Evolutionary conservation across 2,329 filamentous ascomycete genomes (phyloP).

Genomic region (Aspergillus transmontanensis): DNA sequence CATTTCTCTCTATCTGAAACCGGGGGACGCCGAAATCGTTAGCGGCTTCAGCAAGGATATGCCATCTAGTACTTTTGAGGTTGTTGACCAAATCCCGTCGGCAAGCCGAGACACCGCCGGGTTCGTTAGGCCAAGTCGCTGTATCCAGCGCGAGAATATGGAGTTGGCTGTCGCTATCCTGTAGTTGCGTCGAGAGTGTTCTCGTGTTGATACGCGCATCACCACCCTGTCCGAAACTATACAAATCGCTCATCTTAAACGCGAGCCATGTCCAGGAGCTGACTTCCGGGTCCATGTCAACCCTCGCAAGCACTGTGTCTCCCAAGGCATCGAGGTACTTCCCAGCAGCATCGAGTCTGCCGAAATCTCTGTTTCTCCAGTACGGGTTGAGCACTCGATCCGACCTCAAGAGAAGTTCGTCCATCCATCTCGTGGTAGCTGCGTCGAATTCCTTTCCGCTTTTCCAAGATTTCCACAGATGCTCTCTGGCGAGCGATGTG

Average conservation of each 20-base stretch:
- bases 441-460: slow-evolving; percentile 51
- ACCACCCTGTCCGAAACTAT: slow-evolving; percentile 56
- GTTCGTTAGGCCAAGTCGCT: slow-evolving; percentile 56
- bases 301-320: slow-evolving; percentile 55
- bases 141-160: slow-evolving; percentile 57
- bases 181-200: slow-evolving; percentile 43
- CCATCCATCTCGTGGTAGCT: slow-evolving; percentile 53
- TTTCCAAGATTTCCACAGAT: slow-evolving; percentile 55
- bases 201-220: slow-evolving; percentile 55
- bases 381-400: slow-evolving; percentile 50
- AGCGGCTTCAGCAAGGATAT: slow-evolving; percentile 58
- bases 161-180: slow-evolving; percentile 50
- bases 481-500: slow-evolving; percentile 52
- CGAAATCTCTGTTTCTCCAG: slow-evolving; percentile 49
- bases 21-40: slow-evolving; percentile 59
- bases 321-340: slow-evolving; percentile 49
- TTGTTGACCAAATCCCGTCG: slow-evolving; percentile 58
- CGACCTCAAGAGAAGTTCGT: slow-evolving; percentile 51
- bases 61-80: slow-evolving; percentile 56
- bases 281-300: slow-evolving; percentile 54
- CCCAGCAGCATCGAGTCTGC: slow-evolving; percentile 47
- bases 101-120: slow-evolving; percentile 59
- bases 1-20: slow-evolving; percentile 58
- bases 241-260: slow-evolving; percentile 54
- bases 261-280: slow-evolving; percentile 56